Evolutionary conservation across 108 stramenopile species (phyloP).

Genomic region (Nitzschia palea): DNA sequence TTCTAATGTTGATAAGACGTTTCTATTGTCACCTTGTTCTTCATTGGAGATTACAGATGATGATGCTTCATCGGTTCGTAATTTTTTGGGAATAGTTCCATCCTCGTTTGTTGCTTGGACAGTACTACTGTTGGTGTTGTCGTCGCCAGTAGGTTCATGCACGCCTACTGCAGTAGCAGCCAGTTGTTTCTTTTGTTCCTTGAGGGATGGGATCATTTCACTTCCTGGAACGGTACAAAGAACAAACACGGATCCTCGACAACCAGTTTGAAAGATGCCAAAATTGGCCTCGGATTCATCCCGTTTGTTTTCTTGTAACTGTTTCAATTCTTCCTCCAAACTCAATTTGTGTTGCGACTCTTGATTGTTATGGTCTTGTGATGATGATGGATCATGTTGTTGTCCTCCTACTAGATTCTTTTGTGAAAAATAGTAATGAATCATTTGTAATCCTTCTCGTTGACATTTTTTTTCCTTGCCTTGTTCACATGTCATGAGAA

Average conservation of each 20-base stretch:
- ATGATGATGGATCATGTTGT: slow-evolving; percentile 9
- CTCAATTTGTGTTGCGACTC: slow-evolving; percentile 27
- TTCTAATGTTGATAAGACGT: neutral
- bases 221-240: slow-evolving; percentile 48
- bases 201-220: slow-evolving; percentile 47
- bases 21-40: neutral
- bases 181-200: slow-evolving; percentile 10
- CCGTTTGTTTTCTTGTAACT: slow-evolving; percentile 42
- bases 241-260: slow-evolving; percentile 66
- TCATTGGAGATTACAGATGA: too few species aligned
- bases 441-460: slow-evolving; percentile 75
- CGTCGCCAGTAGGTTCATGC: too few species aligned
- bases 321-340: slow-evolving; percentile 74
- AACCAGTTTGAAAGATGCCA: slow-evolving; percentile 58
- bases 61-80: too few species aligned
- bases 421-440: slow-evolving; percentile 54
- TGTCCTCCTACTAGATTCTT: slow-evolving; percentile 1
- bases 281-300: slow-evolving; percentile 26
- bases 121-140: too few species aligned
- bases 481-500: slow-evolving; percentile 72
- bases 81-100: neutral
- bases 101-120: neutral
- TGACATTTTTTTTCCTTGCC: slow-evolving; percentile 68
- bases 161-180: too few species aligned
- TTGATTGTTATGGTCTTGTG: neutral